Evolutionary conservation across 1,284 basidiomycete species (phyloP), one percentile per base, ranked within the genome.

Genomic region (Sanghuangporus weigelae): DNA sequence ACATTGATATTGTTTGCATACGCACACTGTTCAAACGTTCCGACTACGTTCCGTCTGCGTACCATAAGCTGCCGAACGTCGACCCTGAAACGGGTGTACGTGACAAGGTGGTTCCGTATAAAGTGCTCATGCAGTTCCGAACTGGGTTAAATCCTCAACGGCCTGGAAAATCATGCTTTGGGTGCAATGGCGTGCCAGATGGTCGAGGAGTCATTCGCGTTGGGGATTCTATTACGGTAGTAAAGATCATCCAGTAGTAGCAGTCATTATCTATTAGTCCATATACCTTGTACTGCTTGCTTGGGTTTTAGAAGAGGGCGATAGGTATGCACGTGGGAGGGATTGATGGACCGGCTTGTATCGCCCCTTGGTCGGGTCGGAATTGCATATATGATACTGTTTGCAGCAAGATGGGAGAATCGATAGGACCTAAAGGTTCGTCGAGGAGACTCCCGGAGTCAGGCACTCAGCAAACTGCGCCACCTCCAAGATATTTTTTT

Each of bases 91-190:
- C 83, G 1, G 90, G 88, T 38, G 71, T 81, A 31, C 80, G 84
- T n/a, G 89, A 92, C 69, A 78, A 78, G 21, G 86, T 87, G 1
- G 87, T 92, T 2, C 90, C 90, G 4, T 89, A 79, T 76, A 90
- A 90, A 73, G 81, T 84, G 19, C 72, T 90, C 10, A 84, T 84
- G 81, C 87, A 87, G 75, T 85, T 87, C 70, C 81, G 88, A 35
- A 80, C 73, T 19, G 83, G 83, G 7, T 67, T 85, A 59, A 83
- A 87, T 69, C 79, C 81, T 0, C 69, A 59, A 19, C 68, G 76
- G 2, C 78, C 77, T 63, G 74, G 76, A 73, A 80, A 79, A 67
- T 77, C 87, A 2, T 89, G 85, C 68, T 78, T 90, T 54, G 88
- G 88, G 2, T 82, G 80, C 69, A 86, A 90, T 69, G 85, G 76